Evolutionary conservation across 768 basidiomycete species (phyloP).

Genomic region (Xerocomellus chrysenteron): DNA sequence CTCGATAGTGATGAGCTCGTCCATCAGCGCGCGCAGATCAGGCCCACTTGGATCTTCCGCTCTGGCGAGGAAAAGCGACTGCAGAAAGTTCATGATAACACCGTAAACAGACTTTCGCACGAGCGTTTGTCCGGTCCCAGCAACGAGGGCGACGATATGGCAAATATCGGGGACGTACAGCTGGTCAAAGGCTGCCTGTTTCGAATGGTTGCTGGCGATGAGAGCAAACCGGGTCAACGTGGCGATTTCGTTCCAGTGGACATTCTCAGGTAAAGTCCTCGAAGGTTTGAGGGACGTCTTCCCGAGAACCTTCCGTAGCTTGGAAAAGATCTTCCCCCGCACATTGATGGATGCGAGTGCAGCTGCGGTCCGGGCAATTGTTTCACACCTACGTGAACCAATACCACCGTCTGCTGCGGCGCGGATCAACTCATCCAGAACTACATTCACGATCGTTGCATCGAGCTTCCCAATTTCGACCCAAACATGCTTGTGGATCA

Average conservation of each 20-base stretch:
- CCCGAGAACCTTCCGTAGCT: slow-evolving; percentile 75
- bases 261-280: slow-evolving; percentile 63
- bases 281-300: slow-evolving; percentile 68
- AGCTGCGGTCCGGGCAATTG: slow-evolving; percentile 69
- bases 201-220: slow-evolving; percentile 66
- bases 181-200: slow-evolving; percentile 63
- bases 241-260: slow-evolving; percentile 80
- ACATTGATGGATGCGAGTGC: slow-evolving; percentile 75
- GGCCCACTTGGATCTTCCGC: slow-evolving; percentile 58
- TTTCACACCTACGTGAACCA: slow-evolving; percentile 72
- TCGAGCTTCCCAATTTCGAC: slow-evolving; percentile 70
- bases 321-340: slow-evolving; percentile 73
- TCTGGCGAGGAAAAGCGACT: slow-evolving; percentile 63
- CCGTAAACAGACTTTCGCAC: slow-evolving; percentile 84
- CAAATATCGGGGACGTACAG: slow-evolving; percentile 81
- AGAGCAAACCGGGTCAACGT: slow-evolving; percentile 75
- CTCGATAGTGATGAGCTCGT: slow-evolving; percentile 54
- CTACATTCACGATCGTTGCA: slow-evolving; percentile 60
- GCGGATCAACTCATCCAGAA: slow-evolving; percentile 77
- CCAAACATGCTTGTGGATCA: slow-evolving; percentile 79
- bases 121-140: slow-evolving; percentile 68
- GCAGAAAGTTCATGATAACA: slow-evolving; percentile 77
- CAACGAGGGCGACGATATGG: slow-evolving; percentile 76
- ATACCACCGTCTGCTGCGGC: slow-evolving; percentile 83
- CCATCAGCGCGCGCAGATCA: slow-evolving; percentile 61